A percentile compares a stretch with the other conserved stretches of the same genome.
phyloP scores from a whole-genome alignment of 331 rosid species.

The Prunus yedoensis region DNA sequence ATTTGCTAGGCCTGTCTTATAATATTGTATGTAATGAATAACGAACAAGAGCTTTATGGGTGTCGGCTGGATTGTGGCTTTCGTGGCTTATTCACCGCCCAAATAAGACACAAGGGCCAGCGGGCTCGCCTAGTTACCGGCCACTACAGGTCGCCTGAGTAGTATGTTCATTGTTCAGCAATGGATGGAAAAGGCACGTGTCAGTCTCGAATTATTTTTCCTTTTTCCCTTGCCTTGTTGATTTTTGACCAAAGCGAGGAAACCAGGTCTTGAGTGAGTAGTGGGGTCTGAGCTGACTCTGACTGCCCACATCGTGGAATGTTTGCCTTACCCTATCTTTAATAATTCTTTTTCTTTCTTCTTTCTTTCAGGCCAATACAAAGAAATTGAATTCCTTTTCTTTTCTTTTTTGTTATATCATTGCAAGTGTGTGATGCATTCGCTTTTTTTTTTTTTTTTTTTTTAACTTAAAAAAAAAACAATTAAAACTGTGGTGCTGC shows the following conservation, averaged over 20 bases:
- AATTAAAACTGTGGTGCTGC: no score
- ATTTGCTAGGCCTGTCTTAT: background rate
- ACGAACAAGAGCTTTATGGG: background rate
- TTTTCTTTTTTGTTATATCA: no score
- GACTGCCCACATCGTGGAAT: background rate
- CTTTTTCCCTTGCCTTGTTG: background rate
- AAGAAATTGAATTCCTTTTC: no score
- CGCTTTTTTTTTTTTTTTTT: no score
- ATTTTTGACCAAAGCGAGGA: no score
- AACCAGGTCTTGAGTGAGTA: background rate
- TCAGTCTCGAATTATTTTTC: background rate
- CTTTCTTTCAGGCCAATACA: no score
- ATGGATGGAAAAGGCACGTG: slow-evolving; percentile 20
- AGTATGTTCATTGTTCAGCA: background rate
- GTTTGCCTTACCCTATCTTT: background rate
- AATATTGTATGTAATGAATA: no score
- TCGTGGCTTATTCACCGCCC: background rate
- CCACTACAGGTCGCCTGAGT: slow-evolving; percentile 6
- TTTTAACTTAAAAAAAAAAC: no score
- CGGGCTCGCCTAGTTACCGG: slow-evolving; percentile 19
- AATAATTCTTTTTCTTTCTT: no score
- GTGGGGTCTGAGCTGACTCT: background rate
- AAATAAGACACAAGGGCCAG: background rate
- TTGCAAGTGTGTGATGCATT: background rate
- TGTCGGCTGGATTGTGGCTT: background rate